Conservation (phyloP, 2,329 filamentous ascomycete species). For the Ilyonectria mors-panacis region DNA sequence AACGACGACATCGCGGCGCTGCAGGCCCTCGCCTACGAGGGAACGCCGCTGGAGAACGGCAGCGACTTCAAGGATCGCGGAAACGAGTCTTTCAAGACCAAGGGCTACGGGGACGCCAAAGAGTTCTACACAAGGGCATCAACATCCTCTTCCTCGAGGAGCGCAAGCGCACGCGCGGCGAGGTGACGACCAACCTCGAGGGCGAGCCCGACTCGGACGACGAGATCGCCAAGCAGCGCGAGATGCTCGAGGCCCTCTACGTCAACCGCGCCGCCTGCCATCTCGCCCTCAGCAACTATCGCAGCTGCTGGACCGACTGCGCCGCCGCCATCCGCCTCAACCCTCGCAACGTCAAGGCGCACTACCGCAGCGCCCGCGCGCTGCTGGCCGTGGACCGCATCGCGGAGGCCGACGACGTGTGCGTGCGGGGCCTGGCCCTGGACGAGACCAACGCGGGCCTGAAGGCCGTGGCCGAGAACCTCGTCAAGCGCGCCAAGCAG, state of each 20-base stretch:
- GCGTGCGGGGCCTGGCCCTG: conserved; percentile 79
- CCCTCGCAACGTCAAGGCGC: conserved; percentile 87
- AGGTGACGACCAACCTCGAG: conserved; percentile 50
- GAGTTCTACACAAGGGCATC: conserved; percentile 95
- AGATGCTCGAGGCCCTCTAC: conserved; percentile 82
- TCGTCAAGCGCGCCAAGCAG: conserved; percentile 70
- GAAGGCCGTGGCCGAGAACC: conserved; percentile 72
- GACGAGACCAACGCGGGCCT: conserved; percentile 80
- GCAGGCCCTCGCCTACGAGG: conserved; percentile 92
- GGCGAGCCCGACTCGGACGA: conserved; percentile 62
- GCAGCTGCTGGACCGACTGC: conserved; percentile 88
- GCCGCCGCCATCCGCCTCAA: conserved; percentile 85
- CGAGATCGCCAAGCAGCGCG: conserved; percentile 71
- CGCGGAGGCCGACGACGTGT: conserved; percentile 85
- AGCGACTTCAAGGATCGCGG: conserved; percentile 91
- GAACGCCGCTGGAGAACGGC: conserved; percentile 86
- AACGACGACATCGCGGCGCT: conserved; percentile 90
- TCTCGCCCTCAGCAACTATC: conserved; percentile 89
- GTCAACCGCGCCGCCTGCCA: conserved; percentile 93
- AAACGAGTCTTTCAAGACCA: conserved; percentile 86
- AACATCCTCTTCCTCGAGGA: conserved; percentile 78
- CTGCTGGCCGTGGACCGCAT: conserved; percentile 85
- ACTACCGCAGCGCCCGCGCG: conserved; percentile 86
- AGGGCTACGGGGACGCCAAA: conserved; percentile 84
- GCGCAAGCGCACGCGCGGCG: conserved; percentile 63